Evolutionary conservation across 2,329 filamentous ascomycete genomes (phyloP), one percentile per base, ranked within the genome.

Genomic region (Metarhizium rileyi): DNA sequence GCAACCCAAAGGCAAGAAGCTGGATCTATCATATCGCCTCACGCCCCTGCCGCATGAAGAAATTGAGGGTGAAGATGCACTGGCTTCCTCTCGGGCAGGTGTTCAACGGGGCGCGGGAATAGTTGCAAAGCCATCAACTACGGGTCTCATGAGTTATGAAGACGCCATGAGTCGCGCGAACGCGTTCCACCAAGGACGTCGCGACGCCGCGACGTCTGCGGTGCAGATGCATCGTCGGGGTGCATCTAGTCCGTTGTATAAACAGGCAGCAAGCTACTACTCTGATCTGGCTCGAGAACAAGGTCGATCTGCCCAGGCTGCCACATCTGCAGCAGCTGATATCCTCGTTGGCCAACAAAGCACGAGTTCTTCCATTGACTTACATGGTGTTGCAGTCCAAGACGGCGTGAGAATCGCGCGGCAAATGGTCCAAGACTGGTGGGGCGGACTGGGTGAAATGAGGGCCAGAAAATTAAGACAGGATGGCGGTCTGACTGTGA

Each of bases 321-420:
- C 81, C n/a, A 72, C 73, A 18, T 81, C 81, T n/a, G 72, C 73
- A 0, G 82, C 82, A 1, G 87, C 89, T 1, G 85, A 93, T 58
- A 67, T 77, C 0, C 73, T 84, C 3, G 90, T 91, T 1, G 74
- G 82, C 10, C 62, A 69, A 9, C 84, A 90, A 61, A 90, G 87
- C 46, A 75, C 74, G 0, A 52, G 63, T 1, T 72, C 67, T 1
- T 70, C 75, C 20, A 72, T 94, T 7, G 91, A 97, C 64, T 71
- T 97, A 25, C 91, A 97, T 63, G 88, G 89, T 5, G 81, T 95
- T 5, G 82, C 76, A 42, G 90, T 96, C 1, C 73, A 81, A 45
- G 87, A 95, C 63, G 91, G 86, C 1, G 81, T 90, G 27, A 75
- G 87, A 3, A 95, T 96, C 55, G 83, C 87, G 1, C 76, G 78